A percentile compares a stretch with the other conserved stretches of the same genome.
Conservation (phyloP, 345 rosid genomes). For the Aegle marmelos region DNA sequence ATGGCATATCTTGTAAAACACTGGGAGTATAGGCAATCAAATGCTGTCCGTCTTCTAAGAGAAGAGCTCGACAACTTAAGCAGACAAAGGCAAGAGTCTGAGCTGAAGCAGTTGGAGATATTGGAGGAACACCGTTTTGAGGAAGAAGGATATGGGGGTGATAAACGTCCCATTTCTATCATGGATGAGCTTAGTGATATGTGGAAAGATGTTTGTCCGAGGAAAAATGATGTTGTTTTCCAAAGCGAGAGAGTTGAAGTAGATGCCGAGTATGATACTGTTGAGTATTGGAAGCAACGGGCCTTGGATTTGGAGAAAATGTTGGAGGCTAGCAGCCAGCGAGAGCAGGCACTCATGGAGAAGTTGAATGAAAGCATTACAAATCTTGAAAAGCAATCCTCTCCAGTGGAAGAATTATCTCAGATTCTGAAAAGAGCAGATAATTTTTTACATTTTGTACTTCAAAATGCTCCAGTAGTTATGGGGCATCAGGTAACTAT, state of each 20-base stretch:
- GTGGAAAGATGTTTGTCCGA: constrained; percentile 50
- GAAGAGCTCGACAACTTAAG: constrained; percentile 82
- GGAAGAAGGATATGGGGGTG: constrained; percentile 45
- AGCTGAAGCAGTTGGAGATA: constrained; percentile 79
- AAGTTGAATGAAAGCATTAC: constrained; percentile 68
- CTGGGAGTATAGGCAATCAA: constrained; percentile 83
- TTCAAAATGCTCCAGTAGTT: constrained; percentile 90
- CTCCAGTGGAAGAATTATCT: constrained; percentile 82
- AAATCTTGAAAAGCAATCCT: constrained; percentile 61
- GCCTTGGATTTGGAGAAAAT: constrained; percentile 54
- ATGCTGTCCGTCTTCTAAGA: constrained; percentile 65
- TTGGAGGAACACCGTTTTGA: constrained; percentile 86
- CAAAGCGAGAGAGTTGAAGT: constrained; percentile 58
- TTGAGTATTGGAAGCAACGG: constrained; percentile 76
- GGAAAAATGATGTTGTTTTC: constrained; percentile 48
- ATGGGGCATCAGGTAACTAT: constrained; percentile 83
- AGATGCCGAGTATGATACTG: constrained; percentile 68
- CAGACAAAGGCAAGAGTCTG: constrained; percentile 77
- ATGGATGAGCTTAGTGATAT: constrained; percentile 49
- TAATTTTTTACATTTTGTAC: constrained; percentile 88
- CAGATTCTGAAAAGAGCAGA: constrained; percentile 88
- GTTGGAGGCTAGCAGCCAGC: constrained; percentile 70
- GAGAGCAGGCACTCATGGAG: constrained; percentile 66
- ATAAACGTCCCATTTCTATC: constrained; percentile 61
- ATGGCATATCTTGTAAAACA: constrained; percentile 76